A percentile compares a stretch with the other conserved stretches of the same genome.
Conservation (phyloP, 2,329 filamentous ascomycete genomes). For the Xylaria sp. region DNA sequence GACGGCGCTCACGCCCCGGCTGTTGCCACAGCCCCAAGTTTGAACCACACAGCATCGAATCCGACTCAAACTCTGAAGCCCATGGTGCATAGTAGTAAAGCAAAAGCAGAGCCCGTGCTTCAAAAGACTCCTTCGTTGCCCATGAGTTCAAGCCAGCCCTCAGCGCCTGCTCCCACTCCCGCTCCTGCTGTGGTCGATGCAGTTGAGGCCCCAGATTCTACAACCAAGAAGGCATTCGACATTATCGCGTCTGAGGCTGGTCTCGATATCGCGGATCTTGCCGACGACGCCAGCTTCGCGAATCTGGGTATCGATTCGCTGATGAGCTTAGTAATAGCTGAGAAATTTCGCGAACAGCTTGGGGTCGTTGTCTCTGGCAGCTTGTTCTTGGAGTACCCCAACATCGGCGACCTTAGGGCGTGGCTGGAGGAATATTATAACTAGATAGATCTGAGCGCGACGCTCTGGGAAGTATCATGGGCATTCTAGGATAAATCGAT, state of each 20-base stretch:
- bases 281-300: conserved; percentile 50
- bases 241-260: not conserved
- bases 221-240: not conserved
- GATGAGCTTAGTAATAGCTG: conserved; percentile 52
- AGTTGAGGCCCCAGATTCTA: not conserved
- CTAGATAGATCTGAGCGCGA: not conserved
- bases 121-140: not conserved
- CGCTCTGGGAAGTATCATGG: not conserved
- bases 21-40: conserved; percentile 14
- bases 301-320: conserved; percentile 54
- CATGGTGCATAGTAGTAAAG: not conserved
- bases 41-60: not conserved
- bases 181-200: not conserved
- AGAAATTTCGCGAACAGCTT: conserved; percentile 50
- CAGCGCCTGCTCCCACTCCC: not conserved
- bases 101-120: not conserved
- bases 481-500: not conserved
- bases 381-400: conserved; percentile 53
- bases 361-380: conserved; percentile 44
- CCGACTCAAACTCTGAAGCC: not conserved
- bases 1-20: conserved; percentile 37
- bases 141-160: not conserved
- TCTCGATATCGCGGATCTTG: not conserved
- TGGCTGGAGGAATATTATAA: conserved; percentile 42
- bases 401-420: conserved; percentile 47